Evolutionary conservation across 2,329 filamentous ascomycete species (phyloP), one percentile per base, ranked within the genome.

Genomic region (Periconia sp.): DNA sequence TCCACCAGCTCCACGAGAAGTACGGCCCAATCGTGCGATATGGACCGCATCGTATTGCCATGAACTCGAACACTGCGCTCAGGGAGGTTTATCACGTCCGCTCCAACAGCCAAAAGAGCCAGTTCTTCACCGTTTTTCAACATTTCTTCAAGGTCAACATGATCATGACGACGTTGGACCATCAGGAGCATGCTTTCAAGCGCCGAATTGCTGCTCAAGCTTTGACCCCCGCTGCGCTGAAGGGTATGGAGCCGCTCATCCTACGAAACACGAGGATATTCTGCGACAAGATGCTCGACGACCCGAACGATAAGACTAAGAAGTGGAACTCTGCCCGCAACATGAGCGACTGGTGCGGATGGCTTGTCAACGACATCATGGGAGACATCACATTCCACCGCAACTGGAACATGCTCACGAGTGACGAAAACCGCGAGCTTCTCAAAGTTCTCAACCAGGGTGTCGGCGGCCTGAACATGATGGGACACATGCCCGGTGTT

Each of bases 11-110:
- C 64, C 90, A 93, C 70, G 75, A 86, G 63, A 81, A 81, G 68
- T 90, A 93, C 65, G 88, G 87, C 30, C 41, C 17, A 31, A 68
- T 84, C 42, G 87, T 92, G n/a, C 87, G 90, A 27, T 89, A 86
- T 62, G 88, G 87, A 0, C 90, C 90, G 46, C 89, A 90, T 72
- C 85, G 83, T 58, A 74, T 94, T 43, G 89, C 85, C 0, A 83
- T 93, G 75, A 92, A 92, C 78, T 85, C 84, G 53, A 82, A 81
- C 57, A 79, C 46, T 51, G 72, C 68, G 1, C 60, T 77, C 2
- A 35, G 33, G 14, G 45, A 45, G 13, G 51, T 57, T 27, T 52
- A 57, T 27, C 7, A 17, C 20, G 7, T 9, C 15, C 8, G 15
- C 10, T 9, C 42, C 8, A 51, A 46, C 19, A 41, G 20, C 19